phyloP scores from a whole-genome alignment of 2,329 filamentous ascomycete species.

The Leptographium radiaticola region DNA sequence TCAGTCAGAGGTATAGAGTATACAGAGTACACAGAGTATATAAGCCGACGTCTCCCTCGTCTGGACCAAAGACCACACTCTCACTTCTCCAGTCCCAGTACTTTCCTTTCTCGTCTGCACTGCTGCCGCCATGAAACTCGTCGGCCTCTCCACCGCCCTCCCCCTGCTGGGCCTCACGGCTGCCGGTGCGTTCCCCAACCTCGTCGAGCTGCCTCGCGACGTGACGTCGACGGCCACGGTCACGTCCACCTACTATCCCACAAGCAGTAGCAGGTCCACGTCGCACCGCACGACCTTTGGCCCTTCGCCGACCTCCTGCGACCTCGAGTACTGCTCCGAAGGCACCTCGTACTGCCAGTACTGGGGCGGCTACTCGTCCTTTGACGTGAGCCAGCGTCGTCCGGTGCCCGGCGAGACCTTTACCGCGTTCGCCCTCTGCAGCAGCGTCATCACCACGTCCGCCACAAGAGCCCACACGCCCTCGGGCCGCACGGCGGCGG shows the following conservation, averaged over 20 bases:
- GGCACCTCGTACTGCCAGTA: conserved; percentile 12
- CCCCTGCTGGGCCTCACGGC: neutral
- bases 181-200: neutral
- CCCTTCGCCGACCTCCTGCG: conserved; percentile 3
- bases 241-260: neutral
- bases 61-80: neutral
- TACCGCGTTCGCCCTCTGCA: conserved; percentile 7
- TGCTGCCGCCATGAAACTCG: neutral
- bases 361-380: conserved; percentile 13
- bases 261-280: neutral
- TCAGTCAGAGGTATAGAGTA: too few species aligned
- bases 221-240: neutral
- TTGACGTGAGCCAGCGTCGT: conserved; percentile 5
- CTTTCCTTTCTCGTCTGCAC: neutral
- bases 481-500: too few species aligned
- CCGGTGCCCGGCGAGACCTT: conserved; percentile 12
- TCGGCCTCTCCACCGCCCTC: neutral
- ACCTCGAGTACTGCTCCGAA: conserved; percentile 9
- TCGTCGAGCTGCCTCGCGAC: neutral
- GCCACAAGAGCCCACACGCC: too few species aligned
- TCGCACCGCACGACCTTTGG: neutral
- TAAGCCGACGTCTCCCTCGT: neutral
- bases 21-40: too few species aligned
- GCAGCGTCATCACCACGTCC: neutral
- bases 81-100: neutral